Evolutionary conservation across 2,329 filamentous ascomycete species (phyloP), one percentile per base, ranked within the genome.

Genomic region (Colletotrichum endophyticum): DNA sequence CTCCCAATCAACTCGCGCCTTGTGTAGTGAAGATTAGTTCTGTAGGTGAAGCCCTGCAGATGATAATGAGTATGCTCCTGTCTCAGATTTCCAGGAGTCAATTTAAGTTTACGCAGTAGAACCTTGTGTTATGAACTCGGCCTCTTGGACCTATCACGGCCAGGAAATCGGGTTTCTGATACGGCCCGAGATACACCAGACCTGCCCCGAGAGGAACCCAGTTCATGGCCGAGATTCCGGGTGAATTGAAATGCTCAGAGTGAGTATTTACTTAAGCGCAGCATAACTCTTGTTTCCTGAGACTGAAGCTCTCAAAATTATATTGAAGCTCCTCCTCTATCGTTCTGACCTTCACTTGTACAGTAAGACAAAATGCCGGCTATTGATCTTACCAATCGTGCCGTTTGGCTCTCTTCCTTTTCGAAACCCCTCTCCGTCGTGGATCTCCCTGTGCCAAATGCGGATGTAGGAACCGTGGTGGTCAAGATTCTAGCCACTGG

Each of bases 401-500:
- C 72, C 30, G 62, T 64, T 22, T 75, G 62, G 67, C 66, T 75
- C 12, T 57, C 75, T 8, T 76, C 74, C 15, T 74, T 66, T 53
- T 49, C 28, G 28, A 49, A 75, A 53, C 61, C 75, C 9, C 59
- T 64, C 27, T 16, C 39, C 25, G 15, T 74, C 13, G 39, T 71
- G 32, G 28, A 68, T 34, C 70, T 79, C 8, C 78, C 80, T 19
- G 70, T 80, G 9, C 80, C 80, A n/a, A 62, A 71, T 2, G 75
- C 79, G 5, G 59, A 67, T 3, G 71, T 56, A 7, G 80, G 80
- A 32, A 78, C 79, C 28, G 73, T 76, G 57, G 75, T 78, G 32
- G 53, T 81, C 53, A 76, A 81, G 57, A 70, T 79, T 49, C 75
- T 84, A 19, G 73, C 78, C 34, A 67, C 79, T 19, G 56, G 81